Conservation (phyloP, 257 asterid genomes). For the Prunella vulgaris region DNA sequence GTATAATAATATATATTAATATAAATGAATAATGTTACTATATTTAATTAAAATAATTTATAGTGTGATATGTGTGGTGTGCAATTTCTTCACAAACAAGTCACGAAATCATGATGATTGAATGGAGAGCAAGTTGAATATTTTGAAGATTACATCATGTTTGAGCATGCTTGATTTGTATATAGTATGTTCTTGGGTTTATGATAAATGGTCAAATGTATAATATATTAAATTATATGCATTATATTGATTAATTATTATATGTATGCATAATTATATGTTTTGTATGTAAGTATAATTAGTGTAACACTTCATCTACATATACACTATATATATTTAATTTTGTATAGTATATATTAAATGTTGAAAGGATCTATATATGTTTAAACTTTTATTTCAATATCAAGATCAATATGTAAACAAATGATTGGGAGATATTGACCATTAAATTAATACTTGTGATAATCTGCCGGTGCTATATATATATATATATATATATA, state of each 20-base stretch:
- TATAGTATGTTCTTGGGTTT: neutral
- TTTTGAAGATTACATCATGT: slow-evolving; percentile 22
- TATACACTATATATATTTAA: neutral
- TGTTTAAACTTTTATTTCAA: neutral
- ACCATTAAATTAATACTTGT: neutral
- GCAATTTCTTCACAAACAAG: slow-evolving; percentile 23
- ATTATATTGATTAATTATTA: too few relatives aligned
- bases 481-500: too few relatives aligned
- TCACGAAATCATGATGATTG: slow-evolving; percentile 31
- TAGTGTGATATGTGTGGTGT: neutral
- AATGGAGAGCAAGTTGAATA: slow-evolving; percentile 22
- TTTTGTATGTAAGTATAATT: neutral
- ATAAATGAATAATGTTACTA: neutral
- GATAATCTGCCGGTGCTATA: neutral
- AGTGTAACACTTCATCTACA: neutral
- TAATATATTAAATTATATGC: neutral
- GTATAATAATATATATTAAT: neutral
- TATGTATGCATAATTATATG: neutral
- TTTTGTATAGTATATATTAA: neutral
- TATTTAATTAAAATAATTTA: neutral
- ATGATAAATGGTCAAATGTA: neutral
- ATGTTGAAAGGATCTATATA: neutral
- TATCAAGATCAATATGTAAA: neutral
- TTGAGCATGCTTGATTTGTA: slow-evolving; percentile 25
- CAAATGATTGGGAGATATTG: neutral